Evolutionary conservation across 2,329 filamentous ascomycete species (phyloP).

Genomic region (Simplicillium aogashimaense): DNA sequence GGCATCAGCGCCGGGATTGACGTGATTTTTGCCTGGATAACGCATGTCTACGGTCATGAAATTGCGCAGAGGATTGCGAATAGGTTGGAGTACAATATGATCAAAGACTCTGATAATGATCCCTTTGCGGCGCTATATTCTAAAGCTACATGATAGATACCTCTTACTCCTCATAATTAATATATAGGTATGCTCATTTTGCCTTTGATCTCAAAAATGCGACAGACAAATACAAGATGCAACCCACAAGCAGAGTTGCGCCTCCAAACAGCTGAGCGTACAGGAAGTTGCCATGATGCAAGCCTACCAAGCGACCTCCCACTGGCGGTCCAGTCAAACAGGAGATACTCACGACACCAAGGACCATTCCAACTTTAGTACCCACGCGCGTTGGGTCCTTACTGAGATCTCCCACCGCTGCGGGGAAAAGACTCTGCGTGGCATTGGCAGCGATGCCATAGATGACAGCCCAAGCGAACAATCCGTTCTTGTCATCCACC

Average conservation of each 20-base stretch:
- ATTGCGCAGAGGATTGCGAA: slow-evolving; percentile 33
- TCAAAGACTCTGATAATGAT: slow-evolving; percentile 33
- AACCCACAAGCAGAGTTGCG: background rate
- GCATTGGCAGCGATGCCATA: slow-evolving; percentile 6
- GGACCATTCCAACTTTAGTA: slow-evolving; percentile 1
- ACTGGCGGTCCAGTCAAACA: slow-evolving; percentile 1
- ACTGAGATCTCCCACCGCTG: background rate
- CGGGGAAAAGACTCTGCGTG: slow-evolving; percentile 2
- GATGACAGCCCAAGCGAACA: slow-evolving; percentile 8
- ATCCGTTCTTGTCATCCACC: background rate
- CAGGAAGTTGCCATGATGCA: slow-evolving; percentile 1
- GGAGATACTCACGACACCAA: background rate
- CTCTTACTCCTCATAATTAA: background rate
- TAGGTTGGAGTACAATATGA: slow-evolving; percentile 43
- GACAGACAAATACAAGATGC: background rate
- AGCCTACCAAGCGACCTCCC: background rate
- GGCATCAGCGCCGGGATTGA: slow-evolving; percentile 54
- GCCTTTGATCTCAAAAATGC: background rate
- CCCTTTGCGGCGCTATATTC: slow-evolving; percentile 30
- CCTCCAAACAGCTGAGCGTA: slow-evolving; percentile 1
- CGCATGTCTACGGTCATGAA: slow-evolving; percentile 39
- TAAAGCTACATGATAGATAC: background rate
- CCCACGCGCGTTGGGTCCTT: slow-evolving; percentile 4
- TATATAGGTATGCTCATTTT: background rate
- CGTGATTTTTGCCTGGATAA: slow-evolving; percentile 40